A percentile compares a stretch with the other conserved stretches of the same genome.
These are phyloP conservation scores for Pistacia vera DNA, from an alignment of 345 rosid genomes.

Conservation along the genomic window DNA sequence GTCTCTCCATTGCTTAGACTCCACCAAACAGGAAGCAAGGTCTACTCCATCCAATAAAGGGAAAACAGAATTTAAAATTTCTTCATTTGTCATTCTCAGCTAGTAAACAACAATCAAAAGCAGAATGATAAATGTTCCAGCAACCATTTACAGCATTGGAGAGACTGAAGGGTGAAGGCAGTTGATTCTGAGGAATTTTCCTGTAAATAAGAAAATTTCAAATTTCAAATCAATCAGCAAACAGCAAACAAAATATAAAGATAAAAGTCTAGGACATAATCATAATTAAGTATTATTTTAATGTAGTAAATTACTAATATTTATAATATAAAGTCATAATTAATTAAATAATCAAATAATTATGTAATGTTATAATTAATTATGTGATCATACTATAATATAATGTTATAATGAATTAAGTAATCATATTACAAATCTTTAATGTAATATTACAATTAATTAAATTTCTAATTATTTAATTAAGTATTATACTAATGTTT, in stretches of 20 bases:
- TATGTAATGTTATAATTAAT: no score
- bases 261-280: not conserved
- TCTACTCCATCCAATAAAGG: conserved; percentile 75
- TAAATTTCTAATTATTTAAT: no score
- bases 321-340: not conserved
- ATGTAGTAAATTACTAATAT: no score
- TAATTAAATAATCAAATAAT: no score
- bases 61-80: conserved; percentile 82
- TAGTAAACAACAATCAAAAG: conserved; percentile 14
- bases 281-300: no score
- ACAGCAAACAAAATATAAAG: not conserved
- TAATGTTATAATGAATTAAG: no score
- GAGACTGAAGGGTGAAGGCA: not conserved
- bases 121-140: not conserved
- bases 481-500: no score
- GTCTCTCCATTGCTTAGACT: conserved; percentile 81
- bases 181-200: conserved; percentile 8
- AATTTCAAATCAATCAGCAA: conserved; percentile 15
- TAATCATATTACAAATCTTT: no score
- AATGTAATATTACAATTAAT: no score
- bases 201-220: conserved; percentile 4
- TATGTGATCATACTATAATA: no score
- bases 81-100: conserved; percentile 58
- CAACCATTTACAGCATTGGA: conserved; percentile 17
- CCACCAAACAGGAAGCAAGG: conserved; percentile 80